phyloP scores from a whole-genome alignment of 2,329 filamentous ascomycete genomes.

The Metarhizium guizhouense region DNA sequence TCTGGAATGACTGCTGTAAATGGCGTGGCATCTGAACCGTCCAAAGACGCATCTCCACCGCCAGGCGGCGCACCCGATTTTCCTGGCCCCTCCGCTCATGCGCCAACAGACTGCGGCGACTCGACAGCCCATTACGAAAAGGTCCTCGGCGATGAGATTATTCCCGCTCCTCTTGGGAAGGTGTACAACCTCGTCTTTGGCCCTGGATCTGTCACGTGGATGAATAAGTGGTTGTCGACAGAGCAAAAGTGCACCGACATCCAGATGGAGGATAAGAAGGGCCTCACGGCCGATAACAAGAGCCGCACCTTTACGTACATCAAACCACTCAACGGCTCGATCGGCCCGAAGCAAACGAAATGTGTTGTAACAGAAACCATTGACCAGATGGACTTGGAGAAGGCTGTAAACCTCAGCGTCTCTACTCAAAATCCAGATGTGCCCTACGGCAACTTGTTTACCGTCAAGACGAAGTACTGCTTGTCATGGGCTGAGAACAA shows the following conservation, averaged over 20 bases:
- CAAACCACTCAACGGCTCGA: slow-evolving; percentile 74
- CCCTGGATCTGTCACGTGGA: slow-evolving; percentile 66
- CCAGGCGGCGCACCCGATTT: slow-evolving; percentile 52
- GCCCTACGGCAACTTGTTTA: slow-evolving; percentile 85
- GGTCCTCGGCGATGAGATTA: slow-evolving; percentile 73
- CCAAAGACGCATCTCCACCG: slow-evolving; percentile 35
- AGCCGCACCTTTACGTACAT: slow-evolving; percentile 76
- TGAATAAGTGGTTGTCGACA: slow-evolving; percentile 75
- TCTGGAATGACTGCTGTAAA: slow-evolving; percentile 46
- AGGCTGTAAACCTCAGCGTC: slow-evolving; percentile 71
- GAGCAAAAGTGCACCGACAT: slow-evolving; percentile 89
- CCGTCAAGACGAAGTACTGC: slow-evolving; percentile 89
- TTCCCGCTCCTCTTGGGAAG: slow-evolving; percentile 83
- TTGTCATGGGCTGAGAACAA: slow-evolving; percentile 87
- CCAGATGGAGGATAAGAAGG: slow-evolving; percentile 76
- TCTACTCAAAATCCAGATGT: slow-evolving; percentile 90
- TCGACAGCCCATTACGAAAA: slow-evolving; percentile 73
- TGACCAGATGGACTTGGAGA: slow-evolving; percentile 81
- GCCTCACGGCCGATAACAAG: slow-evolving; percentile 65
- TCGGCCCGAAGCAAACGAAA: slow-evolving; percentile 90
- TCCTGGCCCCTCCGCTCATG: slow-evolving; percentile 75
- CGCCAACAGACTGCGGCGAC: slow-evolving; percentile 80
- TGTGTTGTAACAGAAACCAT: slow-evolving; percentile 81
- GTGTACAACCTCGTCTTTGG: slow-evolving; percentile 87
- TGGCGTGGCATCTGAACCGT: slow-evolving; percentile 32